Percentiles rank a stretch among this genome's conserved stretches.
These are phyloP conservation scores for Starmera amethionina DNA, from an alignment of 805 yeast species.

Conservation along the genomic window DNA sequence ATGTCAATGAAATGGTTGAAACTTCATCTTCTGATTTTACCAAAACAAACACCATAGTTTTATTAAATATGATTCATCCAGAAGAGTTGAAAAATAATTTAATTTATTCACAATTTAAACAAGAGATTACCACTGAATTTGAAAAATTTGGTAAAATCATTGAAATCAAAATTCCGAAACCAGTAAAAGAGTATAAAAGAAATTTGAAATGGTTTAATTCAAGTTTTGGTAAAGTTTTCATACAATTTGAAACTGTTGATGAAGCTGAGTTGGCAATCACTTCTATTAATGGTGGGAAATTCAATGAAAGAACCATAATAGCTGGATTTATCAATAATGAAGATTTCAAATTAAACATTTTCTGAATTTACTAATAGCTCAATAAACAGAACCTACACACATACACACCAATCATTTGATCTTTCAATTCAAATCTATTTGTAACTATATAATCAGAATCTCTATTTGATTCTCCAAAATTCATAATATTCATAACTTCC, in stretches of 20 bases:
- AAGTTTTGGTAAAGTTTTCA: conserved; percentile 65
- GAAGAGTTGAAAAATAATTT: conserved; percentile 48
- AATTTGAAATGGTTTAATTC: conserved; percentile 35
- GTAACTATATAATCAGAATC: neutral
- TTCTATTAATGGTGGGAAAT: conserved; percentile 53
- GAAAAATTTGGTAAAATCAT: conserved; percentile 40
- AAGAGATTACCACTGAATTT: conserved; percentile 43
- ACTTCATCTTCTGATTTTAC: neutral
- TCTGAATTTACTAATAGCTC: conserved; percentile 1
- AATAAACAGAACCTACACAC: too few relatives aligned
- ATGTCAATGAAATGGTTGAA: conserved; percentile 9
- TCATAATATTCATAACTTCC: neutral
- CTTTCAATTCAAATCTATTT: too few relatives aligned
- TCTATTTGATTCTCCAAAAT: neutral
- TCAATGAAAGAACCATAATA: conserved; percentile 59
- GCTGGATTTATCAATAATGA: conserved; percentile 50
- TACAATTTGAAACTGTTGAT: conserved; percentile 46
- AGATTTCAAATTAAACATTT: conserved; percentile 38
- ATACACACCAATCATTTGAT: too few relatives aligned
- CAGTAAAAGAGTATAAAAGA: conserved; percentile 30
- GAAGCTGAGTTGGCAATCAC: conserved; percentile 46
- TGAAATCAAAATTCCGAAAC: conserved; percentile 53
- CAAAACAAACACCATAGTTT: conserved; percentile 43
- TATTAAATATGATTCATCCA: conserved; percentile 56
- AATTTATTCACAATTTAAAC: conserved; percentile 36